Evolutionary conservation across 129 eudicot genomes (phyloP).

Genomic region (Chrysanthemum lavandulifolium): DNA sequence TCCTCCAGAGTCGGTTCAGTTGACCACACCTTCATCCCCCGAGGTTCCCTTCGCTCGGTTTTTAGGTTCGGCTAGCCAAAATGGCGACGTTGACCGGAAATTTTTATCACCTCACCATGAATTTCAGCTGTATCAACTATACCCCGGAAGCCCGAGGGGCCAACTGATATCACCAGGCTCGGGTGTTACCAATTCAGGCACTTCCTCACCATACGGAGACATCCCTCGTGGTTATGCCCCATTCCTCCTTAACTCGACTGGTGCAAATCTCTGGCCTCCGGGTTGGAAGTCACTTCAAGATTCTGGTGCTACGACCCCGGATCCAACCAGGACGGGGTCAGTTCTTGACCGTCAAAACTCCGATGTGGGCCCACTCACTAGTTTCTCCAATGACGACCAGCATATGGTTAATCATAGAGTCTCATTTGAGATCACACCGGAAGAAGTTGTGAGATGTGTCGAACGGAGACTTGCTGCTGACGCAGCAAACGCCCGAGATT

Average conservation of each 20-base stretch:
- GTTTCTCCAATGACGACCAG: slow-evolving; percentile 44
- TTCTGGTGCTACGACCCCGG: slow-evolving; percentile 60
- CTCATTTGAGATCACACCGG: slow-evolving; percentile 55
- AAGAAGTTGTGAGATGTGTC: slow-evolving; percentile 68
- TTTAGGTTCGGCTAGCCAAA: slow-evolving; percentile 71
- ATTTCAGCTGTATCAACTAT: slow-evolving; percentile 70
- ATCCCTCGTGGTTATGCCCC: slow-evolving; percentile 37
- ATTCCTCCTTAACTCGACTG: slow-evolving; percentile 44
- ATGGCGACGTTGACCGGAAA: slow-evolving; percentile 39
- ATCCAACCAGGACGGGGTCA: slow-evolving; percentile 32
- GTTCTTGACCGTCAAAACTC: slow-evolving; percentile 48
- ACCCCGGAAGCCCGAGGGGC: slow-evolving; percentile 97
- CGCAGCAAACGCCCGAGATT: slow-evolving; percentile 27
- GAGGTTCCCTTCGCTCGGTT: slow-evolving; percentile 98
- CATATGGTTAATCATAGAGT: slow-evolving; percentile 60
- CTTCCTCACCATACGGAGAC: slow-evolving; percentile 73
- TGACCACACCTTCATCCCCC: slow-evolving; percentile 93
- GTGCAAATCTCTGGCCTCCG: slow-evolving; percentile 42
- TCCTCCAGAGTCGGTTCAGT: slow-evolving; percentile 79
- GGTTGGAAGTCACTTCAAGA: slow-evolving; percentile 57
- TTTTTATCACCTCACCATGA: slow-evolving; percentile 63
- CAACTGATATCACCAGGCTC: slow-evolving; percentile 89
- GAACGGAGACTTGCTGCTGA: slow-evolving; percentile 51
- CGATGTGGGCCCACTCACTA: slow-evolving; percentile 49
- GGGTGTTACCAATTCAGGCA: slow-evolving; percentile 68